These are phyloP conservation scores for Cadophora sp. DNA, from an alignment of 2,329 filamentous ascomycete species.

Conservation along the genomic window DNA sequence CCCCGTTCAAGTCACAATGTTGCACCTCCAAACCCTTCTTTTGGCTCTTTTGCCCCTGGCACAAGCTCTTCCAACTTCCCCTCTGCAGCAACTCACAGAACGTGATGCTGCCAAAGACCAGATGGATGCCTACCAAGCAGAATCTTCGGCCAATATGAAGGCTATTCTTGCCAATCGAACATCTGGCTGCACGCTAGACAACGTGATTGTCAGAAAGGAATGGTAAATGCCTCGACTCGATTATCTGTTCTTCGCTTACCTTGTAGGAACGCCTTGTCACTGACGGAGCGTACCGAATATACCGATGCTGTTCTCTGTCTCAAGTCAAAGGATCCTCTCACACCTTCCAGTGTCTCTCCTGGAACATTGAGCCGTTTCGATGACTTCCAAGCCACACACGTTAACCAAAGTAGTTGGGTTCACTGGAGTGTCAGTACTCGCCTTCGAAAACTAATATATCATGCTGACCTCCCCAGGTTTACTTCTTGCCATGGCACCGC, in stretches of 20 bases:
- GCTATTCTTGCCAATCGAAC: conserved; percentile 4
- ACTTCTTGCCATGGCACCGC: conserved; percentile 51
- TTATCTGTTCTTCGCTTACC: not conserved
- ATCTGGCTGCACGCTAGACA: not conserved
- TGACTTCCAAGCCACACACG: conserved; percentile 48
- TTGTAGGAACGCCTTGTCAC: not conserved
- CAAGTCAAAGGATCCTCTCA: not conserved
- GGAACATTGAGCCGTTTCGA: conserved; percentile 46
- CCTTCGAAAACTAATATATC: conserved; percentile 26
- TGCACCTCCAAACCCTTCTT: not conserved
- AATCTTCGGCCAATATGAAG: conserved; percentile 3
- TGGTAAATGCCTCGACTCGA: not conserved
- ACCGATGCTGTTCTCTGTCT: conserved; percentile 8
- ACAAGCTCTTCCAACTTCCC: not conserved
- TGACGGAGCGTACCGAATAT: conserved; percentile 1
- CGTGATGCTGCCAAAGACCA: not conserved
- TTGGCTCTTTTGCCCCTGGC: not conserved
- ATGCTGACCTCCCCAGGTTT: conserved; percentile 43
- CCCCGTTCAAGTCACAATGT: not conserved
- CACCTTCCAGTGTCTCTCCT: not conserved
- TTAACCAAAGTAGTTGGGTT: not conserved
- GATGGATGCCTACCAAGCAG: not conserved
- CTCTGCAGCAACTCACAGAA: not conserved
- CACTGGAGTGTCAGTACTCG: not conserved
- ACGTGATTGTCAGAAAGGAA: conserved; percentile 9